These are phyloP conservation scores for Globisporangium abappressorium DNA, from an alignment of 352 stramenopile genomes.

Conservation along the genomic window DNA sequence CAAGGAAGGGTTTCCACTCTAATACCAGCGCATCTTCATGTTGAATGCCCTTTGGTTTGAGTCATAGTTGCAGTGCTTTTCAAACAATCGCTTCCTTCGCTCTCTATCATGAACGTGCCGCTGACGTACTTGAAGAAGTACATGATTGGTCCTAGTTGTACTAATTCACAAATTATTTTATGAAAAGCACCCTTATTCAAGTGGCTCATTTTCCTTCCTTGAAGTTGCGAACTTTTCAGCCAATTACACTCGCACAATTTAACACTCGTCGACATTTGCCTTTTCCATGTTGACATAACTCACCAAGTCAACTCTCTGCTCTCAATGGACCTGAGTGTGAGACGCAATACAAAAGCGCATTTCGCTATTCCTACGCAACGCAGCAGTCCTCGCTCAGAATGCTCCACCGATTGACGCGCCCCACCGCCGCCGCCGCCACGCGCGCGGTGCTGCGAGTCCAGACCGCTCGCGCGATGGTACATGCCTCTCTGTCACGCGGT, in stretches of 20 bases:
- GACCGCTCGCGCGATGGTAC: slow-evolving; percentile 9
- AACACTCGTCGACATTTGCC: neutral
- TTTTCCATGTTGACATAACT: neutral
- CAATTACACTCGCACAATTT: slow-evolving; percentile 1
- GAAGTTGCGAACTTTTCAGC: slow-evolving; percentile 15
- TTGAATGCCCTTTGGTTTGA: too few relatives aligned
- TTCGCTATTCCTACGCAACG: slow-evolving; percentile 1
- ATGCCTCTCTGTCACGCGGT: neutral
- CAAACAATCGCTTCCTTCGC: too few relatives aligned
- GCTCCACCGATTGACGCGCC: slow-evolving; percentile 25
- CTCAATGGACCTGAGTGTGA: neutral
- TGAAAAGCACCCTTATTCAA: neutral
- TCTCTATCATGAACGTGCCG: too few relatives aligned
- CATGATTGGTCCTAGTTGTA: too few relatives aligned
- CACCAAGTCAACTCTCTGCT: neutral
- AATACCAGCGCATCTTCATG: too few relatives aligned
- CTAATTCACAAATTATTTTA: neutral
- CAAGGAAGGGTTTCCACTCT: too few relatives aligned
- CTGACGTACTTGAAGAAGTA: too few relatives aligned
- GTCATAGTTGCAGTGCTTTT: too few relatives aligned
- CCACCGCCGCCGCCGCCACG: slow-evolving; percentile 18
- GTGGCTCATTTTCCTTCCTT: neutral
- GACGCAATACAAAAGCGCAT: neutral
- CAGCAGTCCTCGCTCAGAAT: neutral
- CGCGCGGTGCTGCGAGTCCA: slow-evolving; percentile 5